Evolutionary conservation across 495 filamentous ascomycete genomes (phyloP).

Genomic region (Trichoderma asperelloides): DNA sequence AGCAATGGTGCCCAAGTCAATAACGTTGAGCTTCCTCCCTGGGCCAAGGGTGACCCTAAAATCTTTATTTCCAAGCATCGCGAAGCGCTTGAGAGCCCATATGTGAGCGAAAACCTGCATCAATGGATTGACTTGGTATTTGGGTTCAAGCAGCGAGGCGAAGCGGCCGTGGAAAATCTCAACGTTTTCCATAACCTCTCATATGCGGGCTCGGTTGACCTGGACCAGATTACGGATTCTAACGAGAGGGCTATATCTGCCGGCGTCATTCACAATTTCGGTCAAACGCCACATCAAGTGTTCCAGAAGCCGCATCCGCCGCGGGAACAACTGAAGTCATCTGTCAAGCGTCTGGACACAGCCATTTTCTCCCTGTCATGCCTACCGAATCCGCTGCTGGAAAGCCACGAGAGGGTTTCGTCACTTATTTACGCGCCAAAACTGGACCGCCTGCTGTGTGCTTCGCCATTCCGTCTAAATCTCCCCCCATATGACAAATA

Average conservation of each 20-base stretch:
- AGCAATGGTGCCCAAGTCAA: conserved; percentile 70
- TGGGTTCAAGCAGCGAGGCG: conserved; percentile 88
- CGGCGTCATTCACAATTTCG: conserved; percentile 96
- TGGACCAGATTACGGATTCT: conserved; percentile 84
- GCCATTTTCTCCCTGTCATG: conserved; percentile 67
- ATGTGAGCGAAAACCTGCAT: conserved; percentile 84
- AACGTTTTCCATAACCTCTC: conserved; percentile 96
- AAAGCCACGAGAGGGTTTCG: conserved; percentile 70
- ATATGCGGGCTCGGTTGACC: conserved; percentile 85
- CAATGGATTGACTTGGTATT: conserved; percentile 96
- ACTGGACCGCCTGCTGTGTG: conserved; percentile 74
- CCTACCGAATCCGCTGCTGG: conserved; percentile 73
- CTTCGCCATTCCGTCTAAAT: conserved; percentile 74
- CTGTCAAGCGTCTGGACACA: conserved; percentile 62
- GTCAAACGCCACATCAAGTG: conserved; percentile 91
- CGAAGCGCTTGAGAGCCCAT: conserved; percentile 87
- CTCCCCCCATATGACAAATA: conserved; percentile 89
- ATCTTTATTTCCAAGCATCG: conserved; percentile 92
- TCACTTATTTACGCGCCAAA: conserved; percentile 71
- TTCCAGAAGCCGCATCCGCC: conserved; percentile 71
- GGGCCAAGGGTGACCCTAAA: conserved; percentile 94
- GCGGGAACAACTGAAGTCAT: conserved; percentile 56
- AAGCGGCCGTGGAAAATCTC: conserved; percentile 80
- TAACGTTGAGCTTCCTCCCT: conserved; percentile 78
- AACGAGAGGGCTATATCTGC: conserved; percentile 78